These are phyloP conservation scores for Tylopilus vinaceipallidus DNA, from an alignment of 768 basidiomycete genomes.

Conservation along the genomic window DNA sequence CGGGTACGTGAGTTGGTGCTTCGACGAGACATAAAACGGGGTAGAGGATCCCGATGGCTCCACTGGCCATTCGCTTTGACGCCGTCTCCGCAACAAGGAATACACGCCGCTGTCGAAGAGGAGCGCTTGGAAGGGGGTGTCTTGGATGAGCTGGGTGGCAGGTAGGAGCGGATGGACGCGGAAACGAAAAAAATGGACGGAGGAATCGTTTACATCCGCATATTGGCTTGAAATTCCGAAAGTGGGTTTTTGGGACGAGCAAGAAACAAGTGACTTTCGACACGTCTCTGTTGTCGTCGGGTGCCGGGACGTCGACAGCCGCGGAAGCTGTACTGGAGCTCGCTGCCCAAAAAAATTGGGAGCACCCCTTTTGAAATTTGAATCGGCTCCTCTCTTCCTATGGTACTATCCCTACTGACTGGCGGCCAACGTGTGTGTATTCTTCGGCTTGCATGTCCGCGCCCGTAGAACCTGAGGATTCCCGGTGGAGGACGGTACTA, in stretches of 20 bases:
- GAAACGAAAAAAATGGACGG: slow-evolving; percentile 30
- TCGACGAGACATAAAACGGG: slow-evolving; percentile 14
- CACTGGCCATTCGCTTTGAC: slow-evolving; percentile 24
- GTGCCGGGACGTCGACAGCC: slow-evolving; percentile 24
- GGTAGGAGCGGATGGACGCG: slow-evolving; percentile 21
- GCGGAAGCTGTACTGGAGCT: slow-evolving; percentile 18
- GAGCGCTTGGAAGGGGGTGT: slow-evolving; percentile 8
- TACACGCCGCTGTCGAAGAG: slow-evolving; percentile 8
- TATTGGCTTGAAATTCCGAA: slow-evolving; percentile 24
- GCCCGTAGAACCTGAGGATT: slow-evolving; percentile 3
- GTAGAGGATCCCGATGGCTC: slow-evolving; percentile 13
- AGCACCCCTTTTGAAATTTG: slow-evolving; percentile 27
- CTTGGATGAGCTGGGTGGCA: slow-evolving; percentile 1
- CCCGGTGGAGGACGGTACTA: no score
- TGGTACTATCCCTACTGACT: neutral
- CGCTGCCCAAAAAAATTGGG: slow-evolving; percentile 24
- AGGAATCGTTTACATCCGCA: slow-evolving; percentile 31
- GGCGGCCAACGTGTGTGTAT: neutral
- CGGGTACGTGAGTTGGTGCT: slow-evolving; percentile 20
- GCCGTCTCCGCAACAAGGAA: slow-evolving; percentile 6
- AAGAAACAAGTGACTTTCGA: slow-evolving; percentile 17
- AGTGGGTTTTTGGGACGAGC: slow-evolving; percentile 20
- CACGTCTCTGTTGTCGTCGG: slow-evolving; percentile 24
- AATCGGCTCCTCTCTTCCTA: slow-evolving; percentile 11
- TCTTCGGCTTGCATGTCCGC: neutral